phyloP scores from a whole-genome alignment of 1,139 yeast genomes.

The Hyphopichia khmerensis region DNA sequence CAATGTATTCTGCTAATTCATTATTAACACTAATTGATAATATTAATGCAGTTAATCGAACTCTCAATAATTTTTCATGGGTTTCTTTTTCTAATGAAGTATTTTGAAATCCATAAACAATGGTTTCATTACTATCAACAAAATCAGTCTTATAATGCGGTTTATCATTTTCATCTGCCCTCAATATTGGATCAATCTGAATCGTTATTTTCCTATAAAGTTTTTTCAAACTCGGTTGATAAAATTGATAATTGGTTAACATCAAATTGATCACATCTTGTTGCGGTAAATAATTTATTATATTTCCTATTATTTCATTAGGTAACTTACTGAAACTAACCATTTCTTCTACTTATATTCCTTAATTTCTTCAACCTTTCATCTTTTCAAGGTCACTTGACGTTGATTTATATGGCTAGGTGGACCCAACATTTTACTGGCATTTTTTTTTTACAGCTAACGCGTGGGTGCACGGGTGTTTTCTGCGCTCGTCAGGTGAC shows the following conservation, averaged over 20 bases:
- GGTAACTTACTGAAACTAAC: conserved; percentile 15
- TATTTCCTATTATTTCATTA: conserved; percentile 10
- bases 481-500: no score
- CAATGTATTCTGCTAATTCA: conserved; percentile 20
- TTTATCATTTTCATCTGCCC: conserved; percentile 5
- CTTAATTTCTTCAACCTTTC: no score
- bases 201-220: conserved; percentile 31
- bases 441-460: no score
- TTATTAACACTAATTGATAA: conserved; percentile 29
- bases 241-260: conserved; percentile 34
- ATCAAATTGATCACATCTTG: conserved; percentile 35
- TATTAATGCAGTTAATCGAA: conserved; percentile 26
- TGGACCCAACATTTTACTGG: neutral
- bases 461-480: no score
- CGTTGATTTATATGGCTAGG: neutral
- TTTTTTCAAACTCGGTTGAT: conserved; percentile 31
- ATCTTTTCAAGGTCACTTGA: no score
- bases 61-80: conserved; percentile 21
- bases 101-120: conserved; percentile 24
- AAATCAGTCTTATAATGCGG: conserved; percentile 21
- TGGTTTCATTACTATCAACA: conserved; percentile 21
- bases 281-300: conserved; percentile 32
- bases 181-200: conserved; percentile 23
- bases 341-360: neutral
- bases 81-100: conserved; percentile 12